Base-by-base conservation (phyloP, 371 early-diverging fungal species). In the Blakeslea trispora region DNA sequence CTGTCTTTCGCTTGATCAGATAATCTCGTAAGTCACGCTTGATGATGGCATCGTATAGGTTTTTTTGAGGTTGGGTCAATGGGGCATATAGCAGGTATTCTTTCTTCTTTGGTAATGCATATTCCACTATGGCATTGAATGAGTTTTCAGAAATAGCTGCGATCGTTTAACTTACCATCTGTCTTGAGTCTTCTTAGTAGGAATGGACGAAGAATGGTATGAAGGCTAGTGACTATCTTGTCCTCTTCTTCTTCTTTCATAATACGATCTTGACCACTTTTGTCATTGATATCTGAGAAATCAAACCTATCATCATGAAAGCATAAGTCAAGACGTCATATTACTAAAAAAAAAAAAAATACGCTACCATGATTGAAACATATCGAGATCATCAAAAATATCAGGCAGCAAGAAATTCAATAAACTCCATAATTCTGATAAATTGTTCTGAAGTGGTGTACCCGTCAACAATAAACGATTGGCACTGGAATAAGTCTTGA, bases 361-460 rank as follows among this genome's bases (percentile, higher is more conserved):
- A 15, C 49, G 28, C 57, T 74, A 78, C 92, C 93, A 94, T 32
- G 82, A 84, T 51, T 91, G 85, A 63, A 94, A 93, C 58, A 79
- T 83, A 32, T 91, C 91, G 42, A 91, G 72, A 50, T 91, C 88
- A 55, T 93, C 91, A 75, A 96, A 96, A 40, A 93, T 88, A 64
- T 88, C 88, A 5, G 97, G 96, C 32, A 95, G 71, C 23, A 97
- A 79, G 61, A 97, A 98, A 74, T 98, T 94, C 32, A 98, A 84
- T 45, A 98, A 72, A 59, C 93, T 85, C 97, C 97, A 98, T 10
- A 98, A 80, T 70, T 96, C 96, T 15, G 85, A 75, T 37, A 98
- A 64, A 59, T 96, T 94, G 75, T 99, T 97, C 72, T 98, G 97
- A 23, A 98, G 75, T 5, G 97, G 97, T 18, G 98, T 98, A 32